phyloP scores from a whole-genome alignment of 345 rosid species.

The Eucalyptus globulus region DNA sequence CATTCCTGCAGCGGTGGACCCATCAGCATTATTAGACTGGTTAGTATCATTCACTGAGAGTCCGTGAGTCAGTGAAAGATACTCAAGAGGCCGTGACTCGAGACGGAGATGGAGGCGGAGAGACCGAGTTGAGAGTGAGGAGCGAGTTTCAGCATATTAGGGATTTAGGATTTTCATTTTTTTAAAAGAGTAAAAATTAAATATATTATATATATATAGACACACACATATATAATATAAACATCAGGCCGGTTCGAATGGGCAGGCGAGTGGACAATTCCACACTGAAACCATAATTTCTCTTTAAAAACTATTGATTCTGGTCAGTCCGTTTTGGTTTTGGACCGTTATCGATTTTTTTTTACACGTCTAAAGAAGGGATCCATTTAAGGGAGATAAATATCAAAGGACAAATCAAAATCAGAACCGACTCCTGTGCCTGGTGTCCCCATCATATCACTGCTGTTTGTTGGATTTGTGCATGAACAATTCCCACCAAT shows the following conservation, averaged over 20 bases:
- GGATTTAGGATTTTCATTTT: not conserved
- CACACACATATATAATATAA: rapidly evolving
- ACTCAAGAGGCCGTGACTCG: not conserved
- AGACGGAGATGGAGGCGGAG: not conserved
- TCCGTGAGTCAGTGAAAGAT: too few species aligned
- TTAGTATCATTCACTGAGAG: too few species aligned
- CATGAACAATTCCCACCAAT: not conserved
- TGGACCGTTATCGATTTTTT: too few species aligned
- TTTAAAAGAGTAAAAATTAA: not conserved
- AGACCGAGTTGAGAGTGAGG: not conserved
- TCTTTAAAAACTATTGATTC: too few species aligned
- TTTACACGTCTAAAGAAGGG: not conserved
- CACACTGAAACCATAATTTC: too few species aligned
- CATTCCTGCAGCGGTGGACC: too few species aligned
- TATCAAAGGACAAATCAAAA: not conserved
- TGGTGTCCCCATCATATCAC: not conserved
- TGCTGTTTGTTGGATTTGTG: not conserved
- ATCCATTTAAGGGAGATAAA: not conserved
- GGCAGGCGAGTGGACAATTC: too few species aligned
- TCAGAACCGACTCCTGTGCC: not conserved
- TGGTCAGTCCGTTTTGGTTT: too few species aligned
- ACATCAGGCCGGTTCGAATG: too few species aligned
- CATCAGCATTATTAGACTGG: too few species aligned
- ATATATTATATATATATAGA: too few species aligned
- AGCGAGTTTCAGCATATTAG: too few species aligned